phyloP scores from a whole-genome alignment of 192 early-diverging fungal genomes.

The Neocallimastix lanati region DNA sequence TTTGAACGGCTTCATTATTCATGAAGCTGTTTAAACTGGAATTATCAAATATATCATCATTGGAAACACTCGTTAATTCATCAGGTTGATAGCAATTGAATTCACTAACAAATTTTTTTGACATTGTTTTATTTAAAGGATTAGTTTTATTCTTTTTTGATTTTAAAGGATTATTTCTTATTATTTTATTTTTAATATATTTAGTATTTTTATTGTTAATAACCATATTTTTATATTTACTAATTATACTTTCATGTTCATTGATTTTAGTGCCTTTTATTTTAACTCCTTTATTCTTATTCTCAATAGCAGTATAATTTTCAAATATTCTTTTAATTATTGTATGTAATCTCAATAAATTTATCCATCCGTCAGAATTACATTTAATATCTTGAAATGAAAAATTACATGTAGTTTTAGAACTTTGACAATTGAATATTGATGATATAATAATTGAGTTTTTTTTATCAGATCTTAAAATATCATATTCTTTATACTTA shows the following conservation, averaged over 20 bases:
- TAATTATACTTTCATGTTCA: not conserved
- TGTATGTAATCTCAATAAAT: not conserved
- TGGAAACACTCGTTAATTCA: not conserved
- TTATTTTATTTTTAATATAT: not conserved
- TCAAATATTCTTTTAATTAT: not conserved
- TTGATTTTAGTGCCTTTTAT: no score
- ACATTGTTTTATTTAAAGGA: not conserved
- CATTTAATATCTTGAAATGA: not conserved
- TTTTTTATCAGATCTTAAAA: not conserved
- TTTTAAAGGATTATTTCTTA: not conserved
- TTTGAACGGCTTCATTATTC: not conserved
- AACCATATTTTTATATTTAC: not conserved
- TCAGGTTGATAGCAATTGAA: not conserved
- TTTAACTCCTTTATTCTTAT: no score
- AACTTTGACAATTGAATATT: not conserved
- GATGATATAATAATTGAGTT: not conserved
- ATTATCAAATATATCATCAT: not conserved
- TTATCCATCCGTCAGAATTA: not conserved
- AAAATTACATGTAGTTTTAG: not conserved
- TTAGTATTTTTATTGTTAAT: not conserved
- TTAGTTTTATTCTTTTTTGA: not conserved
- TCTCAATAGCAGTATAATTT: no score
- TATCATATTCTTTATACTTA: not conserved
- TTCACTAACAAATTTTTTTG: not conserved
- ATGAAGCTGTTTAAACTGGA: not conserved